Evolutionary conservation across 2,329 filamentous ascomycete species (phyloP).

Genomic region (Rhynchosporium secalis): DNA sequence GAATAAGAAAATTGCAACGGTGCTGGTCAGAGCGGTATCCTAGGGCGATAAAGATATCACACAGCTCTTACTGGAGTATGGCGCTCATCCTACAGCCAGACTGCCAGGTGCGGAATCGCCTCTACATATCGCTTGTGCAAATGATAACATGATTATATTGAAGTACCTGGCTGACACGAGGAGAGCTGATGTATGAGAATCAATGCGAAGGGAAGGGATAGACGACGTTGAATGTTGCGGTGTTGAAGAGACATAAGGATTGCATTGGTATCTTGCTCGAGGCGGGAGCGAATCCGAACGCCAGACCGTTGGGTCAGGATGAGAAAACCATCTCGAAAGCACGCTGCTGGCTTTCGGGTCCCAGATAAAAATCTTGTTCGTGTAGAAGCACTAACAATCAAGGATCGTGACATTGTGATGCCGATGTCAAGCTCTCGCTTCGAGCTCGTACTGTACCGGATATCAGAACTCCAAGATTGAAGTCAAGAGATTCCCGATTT

Average conservation of each 20-base stretch:
- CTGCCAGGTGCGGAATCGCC: not conserved
- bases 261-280: slow-evolving; percentile 11
- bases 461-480: no score
- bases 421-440: no score
- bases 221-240: not conserved
- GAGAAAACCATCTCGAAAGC: no score
- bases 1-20: slow-evolving; percentile 22
- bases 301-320: not conserved
- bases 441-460: no score
- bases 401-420: no score
- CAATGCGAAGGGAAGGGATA: not conserved
- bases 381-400: no score
- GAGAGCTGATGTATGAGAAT: not conserved
- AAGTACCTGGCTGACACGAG: slow-evolving; percentile 5
- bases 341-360: no score
- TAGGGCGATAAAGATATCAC: slow-evolving; percentile 23
- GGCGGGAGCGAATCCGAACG: slow-evolving; percentile 2
- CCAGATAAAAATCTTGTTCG: no score
- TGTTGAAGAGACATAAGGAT: slow-evolving; percentile 1
- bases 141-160: slow-evolving; percentile 11
- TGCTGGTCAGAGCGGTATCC: slow-evolving; percentile 15
- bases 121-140: slow-evolving; percentile 15
- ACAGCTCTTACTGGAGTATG: slow-evolving; percentile 19
- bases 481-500: no score
- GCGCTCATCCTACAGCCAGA: slow-evolving; percentile 16